Evolutionary conservation across 1,284 basidiomycete genomes (phyloP), one percentile per base, ranked within the genome.

Genomic region (Pseudozyma sp.): DNA sequence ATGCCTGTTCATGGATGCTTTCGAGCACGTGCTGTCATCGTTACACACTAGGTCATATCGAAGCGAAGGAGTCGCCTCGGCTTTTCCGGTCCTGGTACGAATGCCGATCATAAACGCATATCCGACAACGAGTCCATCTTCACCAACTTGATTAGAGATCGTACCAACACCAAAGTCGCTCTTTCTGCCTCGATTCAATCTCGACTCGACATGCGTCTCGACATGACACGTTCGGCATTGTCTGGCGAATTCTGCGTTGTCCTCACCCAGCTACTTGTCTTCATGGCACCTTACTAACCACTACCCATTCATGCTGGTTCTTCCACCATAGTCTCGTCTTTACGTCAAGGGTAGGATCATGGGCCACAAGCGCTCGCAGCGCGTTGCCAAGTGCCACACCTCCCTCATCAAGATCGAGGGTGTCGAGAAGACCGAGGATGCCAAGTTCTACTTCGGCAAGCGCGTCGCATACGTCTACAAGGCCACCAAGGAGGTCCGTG

Each of bases 391-490:
- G 85, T 94, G 94, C 85, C 96, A 96, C 89, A 97, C 94, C 78
- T 93, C 94, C 66, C 79, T 99, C 83, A 87, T 99, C 85, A 93
- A 96, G 88, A 94, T 99, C 85, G 96, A 99, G 88, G 96, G 96
- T 86, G 95, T 98, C 64, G 90, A 91, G 81, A 91, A 88, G 83
- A 93, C 94, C 87, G 90, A 97, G 88, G 94, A 97, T 83, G 94
- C 95, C 55, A 92, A 95, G 86, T 96, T 94, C 87, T 99, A 99
- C 89, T 90, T 98, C 74, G 97, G 96, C 86, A 99, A 99, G 94
- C 93, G 96, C 81, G 89, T 99, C 78, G 97, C 96, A 72, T 99
- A 92, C 87, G 94, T 99, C 82, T 99, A 99, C 91, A 92, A 91
- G 86, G 94, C 94, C 74, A 94, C 96, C 89, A 89, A 90, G 85